Conservation (phyloP, 2,329 filamentous ascomycete species). For the Mariannaea elegans region DNA sequence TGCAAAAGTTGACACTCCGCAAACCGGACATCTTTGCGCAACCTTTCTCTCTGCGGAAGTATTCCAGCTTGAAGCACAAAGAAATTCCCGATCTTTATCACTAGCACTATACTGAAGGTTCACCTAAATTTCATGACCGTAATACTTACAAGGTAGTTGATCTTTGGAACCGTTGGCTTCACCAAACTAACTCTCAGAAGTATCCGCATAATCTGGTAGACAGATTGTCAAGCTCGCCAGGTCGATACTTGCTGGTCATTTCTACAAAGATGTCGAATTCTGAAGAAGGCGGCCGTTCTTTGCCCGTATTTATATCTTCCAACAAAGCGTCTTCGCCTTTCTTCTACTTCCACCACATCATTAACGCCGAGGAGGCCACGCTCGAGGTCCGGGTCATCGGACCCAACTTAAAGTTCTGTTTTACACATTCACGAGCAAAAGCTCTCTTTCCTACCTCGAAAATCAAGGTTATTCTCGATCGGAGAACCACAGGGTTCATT, state of each 20-base stretch:
- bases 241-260: background rate
- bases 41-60: no score
- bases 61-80: no score
- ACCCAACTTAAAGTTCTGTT: constrained; percentile 42
- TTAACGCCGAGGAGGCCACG: constrained; percentile 34
- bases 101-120: no score
- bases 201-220: no score
- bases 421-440: constrained; percentile 40
- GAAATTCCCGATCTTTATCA: no score
- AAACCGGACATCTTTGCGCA: no score
- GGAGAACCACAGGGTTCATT: constrained; percentile 47
- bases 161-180: no score
- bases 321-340: constrained; percentile 27
- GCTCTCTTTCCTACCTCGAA: background rate
- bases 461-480: constrained; percentile 28
- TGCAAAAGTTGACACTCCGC: background rate
- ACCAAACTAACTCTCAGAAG: background rate
- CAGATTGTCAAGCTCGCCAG: background rate
- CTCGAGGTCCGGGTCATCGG: constrained; percentile 45
- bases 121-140: no score
- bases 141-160: no score
- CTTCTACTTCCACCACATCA: constrained; percentile 46
- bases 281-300: constrained; percentile 10
- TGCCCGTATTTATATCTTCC: constrained; percentile 33
- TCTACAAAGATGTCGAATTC: constrained; percentile 16